Evolutionary conservation across 148 eudicot genomes (phyloP), one percentile per base, ranked within the genome.

Genomic region (Vaccinium macrocarpon): DNA sequence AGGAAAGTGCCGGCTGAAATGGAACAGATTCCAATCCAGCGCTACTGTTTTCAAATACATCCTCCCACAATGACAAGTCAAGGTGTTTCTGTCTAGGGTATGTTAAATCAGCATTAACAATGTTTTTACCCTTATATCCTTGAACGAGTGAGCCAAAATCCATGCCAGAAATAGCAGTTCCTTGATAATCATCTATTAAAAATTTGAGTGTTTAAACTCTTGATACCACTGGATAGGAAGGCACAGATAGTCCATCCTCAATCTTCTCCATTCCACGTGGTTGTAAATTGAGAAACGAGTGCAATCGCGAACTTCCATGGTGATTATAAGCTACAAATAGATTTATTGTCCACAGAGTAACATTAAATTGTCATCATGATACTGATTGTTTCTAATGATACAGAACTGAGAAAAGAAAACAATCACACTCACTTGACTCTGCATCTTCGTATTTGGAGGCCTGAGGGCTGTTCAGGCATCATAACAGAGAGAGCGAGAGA

Each of bases 361-460:
- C 53, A 15, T 27, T 19, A 27, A 85, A 21, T 25, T 59, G 42
- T 21, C 32, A 29, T 7, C 14, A 77, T 2, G 48, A 56, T 18
- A 48, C 19, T 10, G 42, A 8, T 4, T 23, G 38, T 15, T 25
- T 32, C 38, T 10, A 68, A 13, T 15, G 25, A 27, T n/a, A 53
- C 59, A 46, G 19, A 52, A 78, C n/a, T 71, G n/a, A 55, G 16
- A 79, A 68, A 76, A 53, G 79, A 82, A 52, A n/a, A 38, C 68
- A 75, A 52, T 21, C 23, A n/a, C n/a, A 78, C 79, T 66, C 82
- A 92, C 98, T 94, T 85, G 98, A 92, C 86, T 94, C 94, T 57
- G 90, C 95, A 90, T 92, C 95, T 84, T 91, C 95, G 82, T 88
- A 88, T 71, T 90, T 92, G 68, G 94, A 92, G 51, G 93, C 91